phyloP scores from a whole-genome alignment of 2,329 filamentous ascomycete species.

The Camillea tinctor region DNA sequence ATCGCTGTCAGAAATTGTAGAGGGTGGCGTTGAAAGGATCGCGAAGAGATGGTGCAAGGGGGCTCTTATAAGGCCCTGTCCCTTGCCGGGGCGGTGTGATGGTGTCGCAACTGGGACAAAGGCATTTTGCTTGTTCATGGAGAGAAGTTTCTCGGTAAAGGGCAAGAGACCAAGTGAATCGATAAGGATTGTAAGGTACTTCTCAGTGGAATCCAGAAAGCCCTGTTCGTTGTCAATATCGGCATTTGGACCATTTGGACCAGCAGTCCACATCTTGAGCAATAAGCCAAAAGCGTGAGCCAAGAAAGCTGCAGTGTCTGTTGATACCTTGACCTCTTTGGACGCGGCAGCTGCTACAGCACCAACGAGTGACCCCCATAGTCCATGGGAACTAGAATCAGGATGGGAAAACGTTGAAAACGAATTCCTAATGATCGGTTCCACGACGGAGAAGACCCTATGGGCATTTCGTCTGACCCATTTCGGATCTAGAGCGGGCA shows the following conservation, averaged over 20 bases:
- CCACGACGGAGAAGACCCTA: constrained; percentile 62
- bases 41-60: constrained; percentile 66
- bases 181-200: constrained; percentile 49
- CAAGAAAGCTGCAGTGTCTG: constrained; percentile 78
- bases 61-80: constrained; percentile 50
- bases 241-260: constrained; percentile 54
- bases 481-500: constrained; percentile 80
- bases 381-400: constrained; percentile 49
- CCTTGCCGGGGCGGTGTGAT: constrained; percentile 58
- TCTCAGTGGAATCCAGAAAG: constrained; percentile 55
- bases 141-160: constrained; percentile 61
- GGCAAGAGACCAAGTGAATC: constrained; percentile 56
- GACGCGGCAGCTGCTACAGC: constrained; percentile 66
- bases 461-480: constrained; percentile 77
- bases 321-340: constrained; percentile 88
- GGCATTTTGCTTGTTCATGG: constrained; percentile 49
- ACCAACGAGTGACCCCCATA: constrained; percentile 62
- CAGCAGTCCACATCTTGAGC: constrained; percentile 64
- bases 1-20: constrained; percentile 47
- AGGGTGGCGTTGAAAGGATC: constrained; percentile 53
- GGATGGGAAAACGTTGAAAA: constrained; percentile 62
- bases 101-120: constrained; percentile 66
- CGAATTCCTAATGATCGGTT: constrained; percentile 58
- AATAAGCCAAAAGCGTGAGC: constrained; percentile 69
- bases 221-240: constrained; percentile 46